These are phyloP conservation scores for Apiotrichum sp. DNA, from an alignment of 1,284 basidiomycete genomes.

Conservation along the genomic window DNA sequence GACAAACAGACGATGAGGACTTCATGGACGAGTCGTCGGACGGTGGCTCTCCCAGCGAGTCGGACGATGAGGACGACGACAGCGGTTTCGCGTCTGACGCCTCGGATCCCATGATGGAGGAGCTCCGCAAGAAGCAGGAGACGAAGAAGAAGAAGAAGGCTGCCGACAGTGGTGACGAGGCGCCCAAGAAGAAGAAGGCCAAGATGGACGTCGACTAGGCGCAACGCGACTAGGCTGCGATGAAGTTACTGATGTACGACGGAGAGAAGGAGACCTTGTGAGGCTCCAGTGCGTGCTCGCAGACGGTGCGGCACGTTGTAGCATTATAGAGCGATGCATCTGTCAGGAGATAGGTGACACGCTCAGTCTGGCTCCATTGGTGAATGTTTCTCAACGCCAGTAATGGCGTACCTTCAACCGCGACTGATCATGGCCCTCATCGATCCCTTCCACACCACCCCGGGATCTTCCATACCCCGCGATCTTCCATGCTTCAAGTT, in stretches of 20 bases:
- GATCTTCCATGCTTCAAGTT: too few relatives aligned
- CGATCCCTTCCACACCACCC: too few relatives aligned
- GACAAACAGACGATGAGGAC: constrained; percentile 63
- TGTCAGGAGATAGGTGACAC: too few relatives aligned
- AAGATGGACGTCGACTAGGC: constrained; percentile 27
- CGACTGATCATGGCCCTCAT: too few relatives aligned
- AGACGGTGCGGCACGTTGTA: background rate
- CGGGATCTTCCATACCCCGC: too few relatives aligned
- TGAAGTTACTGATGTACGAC: too few relatives aligned
- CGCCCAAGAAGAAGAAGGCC: constrained; percentile 37
- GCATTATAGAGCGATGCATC: background rate
- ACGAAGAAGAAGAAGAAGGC: constrained; percentile 51
- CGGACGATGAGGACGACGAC: constrained; percentile 59
- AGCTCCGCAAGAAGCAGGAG: constrained; percentile 52
- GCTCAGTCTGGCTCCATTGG: too few relatives aligned
- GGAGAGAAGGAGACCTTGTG: too few relatives aligned
- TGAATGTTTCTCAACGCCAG: too few relatives aligned
- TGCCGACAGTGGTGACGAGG: constrained; percentile 19
- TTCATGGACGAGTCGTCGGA: constrained; percentile 81
- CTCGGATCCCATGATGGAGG: constrained; percentile 61
- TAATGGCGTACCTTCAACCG: too few relatives aligned
- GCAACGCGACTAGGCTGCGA: background rate
- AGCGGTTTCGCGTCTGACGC: constrained; percentile 49
- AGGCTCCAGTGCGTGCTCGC: background rate
- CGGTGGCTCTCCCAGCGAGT: constrained; percentile 71